Base-by-base conservation (phyloP, 2,329 filamentous ascomycete genomes). In the Exophiala sideris region DNA sequence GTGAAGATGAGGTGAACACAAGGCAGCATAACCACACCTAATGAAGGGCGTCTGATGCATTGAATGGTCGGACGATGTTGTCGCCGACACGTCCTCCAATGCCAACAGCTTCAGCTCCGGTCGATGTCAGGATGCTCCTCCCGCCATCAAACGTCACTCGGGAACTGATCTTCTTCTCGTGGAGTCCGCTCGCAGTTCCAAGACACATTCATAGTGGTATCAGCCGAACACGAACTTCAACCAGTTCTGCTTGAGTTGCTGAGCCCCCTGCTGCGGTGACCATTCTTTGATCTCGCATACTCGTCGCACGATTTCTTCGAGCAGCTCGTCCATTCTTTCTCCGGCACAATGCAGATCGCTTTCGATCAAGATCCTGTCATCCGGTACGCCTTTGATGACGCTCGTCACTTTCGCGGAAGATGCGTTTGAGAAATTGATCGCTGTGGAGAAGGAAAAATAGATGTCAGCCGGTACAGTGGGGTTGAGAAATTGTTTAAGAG, bases 301-400 rank as follows among this genome's bases (percentile, higher is more conserved):
- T 56, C 80, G 83, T n/a, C 85, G 77, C 51, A 87, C 83, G 58
- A 91, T 86, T 42, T 88, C 80, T 67, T 92, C 88, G 10, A 99
- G 73, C 55, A 83, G 74, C 2, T 74, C 71, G 67, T 97, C 94
- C 88, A 97, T 95, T 47, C 79, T 74, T 1, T 84, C 77, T 0
- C 94, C 94, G 0, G 92, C 94, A 16, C 75, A 81, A 69, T 97
- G 89, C 54, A 96, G 69, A 70, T 99, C 94, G 67, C 91, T 97
- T 71, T 99, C 94, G 2, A 95, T 79, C 16, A 99, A 77, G 10
- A 99, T 75, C 49, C 85, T 80, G 62, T 92, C 82, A 60, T 90
- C 87, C 0, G 94, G 92, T 2, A 95, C 78, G 2, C 80, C 79
- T 56, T 79, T 81, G 45, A 97, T 79, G 16, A 86, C 80, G 16